A percentile compares a stretch with the other conserved stretches of the same genome.
Conservation (phyloP, 2,329 filamentous ascomycete genomes). For the Drechslera avenae region DNA sequence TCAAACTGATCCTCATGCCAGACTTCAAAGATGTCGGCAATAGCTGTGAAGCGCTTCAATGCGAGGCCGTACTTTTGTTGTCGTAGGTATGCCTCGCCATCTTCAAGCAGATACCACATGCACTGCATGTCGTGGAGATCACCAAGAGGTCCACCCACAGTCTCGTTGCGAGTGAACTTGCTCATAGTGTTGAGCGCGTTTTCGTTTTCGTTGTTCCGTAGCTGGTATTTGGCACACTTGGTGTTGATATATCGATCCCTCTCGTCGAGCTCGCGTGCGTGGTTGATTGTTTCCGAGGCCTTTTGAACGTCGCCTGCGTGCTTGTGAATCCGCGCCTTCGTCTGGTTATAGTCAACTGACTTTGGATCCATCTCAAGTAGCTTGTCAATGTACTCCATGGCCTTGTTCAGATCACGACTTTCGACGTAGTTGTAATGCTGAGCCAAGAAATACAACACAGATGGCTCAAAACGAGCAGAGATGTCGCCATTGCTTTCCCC, state of each 20-base stretch:
- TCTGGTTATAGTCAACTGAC: conserved; percentile 91
- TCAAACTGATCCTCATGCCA: conserved; percentile 99
- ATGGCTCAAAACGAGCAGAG: conserved; percentile 69
- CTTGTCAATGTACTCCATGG: conserved; percentile 80
- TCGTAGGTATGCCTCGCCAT: conserved; percentile 85
- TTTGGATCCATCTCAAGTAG: conserved; percentile 79
- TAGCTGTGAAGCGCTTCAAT: conserved; percentile 86
- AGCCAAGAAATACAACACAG: conserved; percentile 88
- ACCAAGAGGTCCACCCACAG: conserved; percentile 81
- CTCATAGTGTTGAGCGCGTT: conserved; percentile 86
- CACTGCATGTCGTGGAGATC: conserved; percentile 99
- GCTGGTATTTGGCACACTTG: conserved; percentile 94
- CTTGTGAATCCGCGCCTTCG: conserved; percentile 93
- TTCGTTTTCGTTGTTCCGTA: conserved; percentile 89
- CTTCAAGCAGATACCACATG: conserved; percentile 94
- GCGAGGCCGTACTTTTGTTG: conserved; percentile 83
- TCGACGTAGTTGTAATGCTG: conserved; percentile 95
- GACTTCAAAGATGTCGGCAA: conserved; percentile 91
- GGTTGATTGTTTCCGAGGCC: conserved; percentile 86
- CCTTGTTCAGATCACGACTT: conserved; percentile 82
- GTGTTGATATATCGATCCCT: conserved; percentile 98
- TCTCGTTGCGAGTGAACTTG: conserved; percentile 91
- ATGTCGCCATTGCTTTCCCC: conserved; percentile 59
- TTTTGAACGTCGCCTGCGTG: conserved; percentile 79
- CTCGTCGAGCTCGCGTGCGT: conserved; percentile 81